These are phyloP conservation scores for Gossypium anomalum DNA, from an alignment of 345 rosid species.

Conservation along the genomic window DNA sequence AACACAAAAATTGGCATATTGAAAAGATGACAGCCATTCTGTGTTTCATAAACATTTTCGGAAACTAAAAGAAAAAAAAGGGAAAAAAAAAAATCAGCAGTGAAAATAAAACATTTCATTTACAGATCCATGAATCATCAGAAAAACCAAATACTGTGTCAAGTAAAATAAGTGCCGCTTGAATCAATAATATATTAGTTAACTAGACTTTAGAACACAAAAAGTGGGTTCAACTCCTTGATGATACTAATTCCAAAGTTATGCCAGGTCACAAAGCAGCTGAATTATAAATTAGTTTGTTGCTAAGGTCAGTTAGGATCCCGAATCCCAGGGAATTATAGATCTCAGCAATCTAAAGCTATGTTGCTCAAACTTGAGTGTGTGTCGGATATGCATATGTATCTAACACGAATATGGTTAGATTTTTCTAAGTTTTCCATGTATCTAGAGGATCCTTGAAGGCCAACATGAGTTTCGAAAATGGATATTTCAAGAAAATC, in stretches of 20 bases:
- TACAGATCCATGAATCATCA: neutral
- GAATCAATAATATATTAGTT: neutral
- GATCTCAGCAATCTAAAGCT: neutral
- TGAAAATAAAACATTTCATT: neutral
- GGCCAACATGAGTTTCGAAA: no score
- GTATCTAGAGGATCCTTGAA: no score
- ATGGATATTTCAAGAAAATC: no score
- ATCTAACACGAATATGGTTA: no score
- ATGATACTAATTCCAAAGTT: neutral
- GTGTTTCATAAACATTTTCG: neutral
- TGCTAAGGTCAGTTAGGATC: neutral
- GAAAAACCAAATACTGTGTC: neutral
- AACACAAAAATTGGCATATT: neutral
- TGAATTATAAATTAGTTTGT: neutral
- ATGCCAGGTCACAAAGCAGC: neutral
- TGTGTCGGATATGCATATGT: no score
- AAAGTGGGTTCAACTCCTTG: neutral
- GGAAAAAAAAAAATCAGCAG: neutral
- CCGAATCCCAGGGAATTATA: neutral
- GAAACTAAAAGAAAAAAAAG: neutral
- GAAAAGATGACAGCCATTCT: neutral
- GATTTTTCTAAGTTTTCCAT: no score
- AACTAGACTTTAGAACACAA: neutral
- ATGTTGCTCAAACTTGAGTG: no score
- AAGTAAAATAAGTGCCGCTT: neutral